These are phyloP conservation scores for Colletotrichum abscissum DNA, from an alignment of 2,329 filamentous ascomycete genomes.

Conservation along the genomic window DNA sequence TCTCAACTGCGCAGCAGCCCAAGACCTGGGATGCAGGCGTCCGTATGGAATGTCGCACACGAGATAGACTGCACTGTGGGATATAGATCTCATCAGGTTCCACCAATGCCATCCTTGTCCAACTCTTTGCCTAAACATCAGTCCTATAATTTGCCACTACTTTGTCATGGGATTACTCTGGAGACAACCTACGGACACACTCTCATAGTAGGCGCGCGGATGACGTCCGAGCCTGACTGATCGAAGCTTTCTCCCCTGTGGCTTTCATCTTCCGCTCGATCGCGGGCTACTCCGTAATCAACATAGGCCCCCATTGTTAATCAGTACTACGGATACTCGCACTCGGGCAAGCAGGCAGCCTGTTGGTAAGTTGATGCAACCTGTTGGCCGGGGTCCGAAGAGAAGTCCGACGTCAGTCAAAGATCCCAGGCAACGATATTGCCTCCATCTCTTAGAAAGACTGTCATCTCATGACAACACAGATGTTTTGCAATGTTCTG, in stretches of 20 bases:
- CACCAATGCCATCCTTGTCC: neutral
- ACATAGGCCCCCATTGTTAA: neutral
- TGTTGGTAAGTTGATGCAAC: no score
- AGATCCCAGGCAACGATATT: no score
- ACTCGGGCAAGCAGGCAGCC: no score
- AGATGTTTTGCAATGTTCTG: no score
- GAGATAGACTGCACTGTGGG: neutral
- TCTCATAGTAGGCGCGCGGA: no score
- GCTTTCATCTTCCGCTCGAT: neutral
- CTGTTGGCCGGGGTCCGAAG: no score
- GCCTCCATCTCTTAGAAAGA: no score
- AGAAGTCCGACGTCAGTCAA: no score
- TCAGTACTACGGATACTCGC: neutral
- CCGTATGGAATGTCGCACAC: no score
- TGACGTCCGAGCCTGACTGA: neutral
- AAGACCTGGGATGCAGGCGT: neutral
- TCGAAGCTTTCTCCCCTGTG: neutral
- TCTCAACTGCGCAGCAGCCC: no score
- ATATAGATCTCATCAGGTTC: neutral
- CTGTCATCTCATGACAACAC: no score
- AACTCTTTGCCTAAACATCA: neutral
- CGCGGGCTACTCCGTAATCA: neutral
- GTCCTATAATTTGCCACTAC: neutral
- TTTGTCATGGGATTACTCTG: neutral
- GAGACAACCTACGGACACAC: neutral